Evolutionary conservation across 306 rosid species (phyloP), one percentile per base, ranked within the genome.

Genomic region (Potentilla sterilis): DNA sequence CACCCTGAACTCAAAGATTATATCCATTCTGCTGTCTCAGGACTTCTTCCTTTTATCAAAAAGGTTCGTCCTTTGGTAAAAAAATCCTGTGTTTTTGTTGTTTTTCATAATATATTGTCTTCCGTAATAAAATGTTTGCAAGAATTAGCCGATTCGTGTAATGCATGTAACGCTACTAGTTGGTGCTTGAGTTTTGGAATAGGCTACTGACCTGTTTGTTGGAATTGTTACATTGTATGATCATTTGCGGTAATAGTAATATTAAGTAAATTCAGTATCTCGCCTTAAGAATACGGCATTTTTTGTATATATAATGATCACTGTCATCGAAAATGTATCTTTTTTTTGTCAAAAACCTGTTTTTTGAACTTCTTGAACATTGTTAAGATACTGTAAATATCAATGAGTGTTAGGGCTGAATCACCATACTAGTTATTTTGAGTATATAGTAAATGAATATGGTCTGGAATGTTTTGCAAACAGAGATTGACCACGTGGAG

Each of bases 1-100:
- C 96, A 94, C 79, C 97, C 93, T 78, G 89, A 94, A 65, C 96
- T 91, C 67, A 85, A 86, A 82, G 86, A 90, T 78, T 94, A 94
- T 81, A 91, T 94, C 65, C 90, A 86, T 85, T 84, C 95, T 46
- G 75, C 94, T 81, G 90, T 91, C 67, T 85, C 82, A 2, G 89
- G 89, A 73, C 92, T 94, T 76, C 87, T 85, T 77, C 95, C 96
- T 72, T 91, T 88, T 76, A 57, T 94, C 38, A 82, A 86, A 72
- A 85, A 91, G 97, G 97, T 93, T 81, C 61, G 67, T 78, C 55
- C 59, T 75, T 44, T 71, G 35, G 42, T 69, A 28, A 13, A 11
- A 11, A 59, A 12, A 1, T 74, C 34, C 13, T 68, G 65, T 63
- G 1, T 2, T 52, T 42, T 19, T 41, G 12, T 4, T 19, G 11